Percentiles rank a stretch among this genome's conserved stretches.
Conservation (phyloP, 371 early-diverging fungal species). For the Thermomucor indicae-seudaticae region DNA sequence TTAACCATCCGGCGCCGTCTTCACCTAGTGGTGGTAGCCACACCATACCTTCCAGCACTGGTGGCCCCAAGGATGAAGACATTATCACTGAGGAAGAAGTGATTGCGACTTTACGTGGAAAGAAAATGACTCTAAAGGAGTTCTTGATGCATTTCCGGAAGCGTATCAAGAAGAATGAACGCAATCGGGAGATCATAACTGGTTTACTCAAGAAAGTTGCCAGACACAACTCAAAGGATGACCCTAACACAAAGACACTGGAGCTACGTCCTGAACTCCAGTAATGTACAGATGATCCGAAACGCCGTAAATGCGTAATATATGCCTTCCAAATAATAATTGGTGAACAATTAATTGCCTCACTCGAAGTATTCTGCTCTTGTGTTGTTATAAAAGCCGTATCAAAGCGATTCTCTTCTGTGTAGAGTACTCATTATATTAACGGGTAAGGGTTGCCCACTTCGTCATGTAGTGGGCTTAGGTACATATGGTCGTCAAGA, state of each 20-base stretch:
- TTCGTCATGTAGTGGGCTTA: too few species aligned
- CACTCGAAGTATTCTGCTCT: too few species aligned
- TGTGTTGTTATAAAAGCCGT: too few species aligned
- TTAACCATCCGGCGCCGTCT: conserved; percentile 1
- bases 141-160: conserved; percentile 61
- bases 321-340: too few species aligned
- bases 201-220: conserved; percentile 63
- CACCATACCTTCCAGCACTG: too few species aligned
- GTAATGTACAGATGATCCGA: too few species aligned
- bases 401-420: too few species aligned
- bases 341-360: too few species aligned
- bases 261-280: conserved; percentile 46
- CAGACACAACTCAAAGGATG: conserved; percentile 39
- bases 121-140: conserved; percentile 61
- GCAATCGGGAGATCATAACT: conserved; percentile 59
- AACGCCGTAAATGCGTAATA: not conserved
- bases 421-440: too few species aligned
- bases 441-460: too few species aligned
- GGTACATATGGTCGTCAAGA: too few species aligned
- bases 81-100: conserved; percentile 72
- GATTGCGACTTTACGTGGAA: conserved; percentile 50
- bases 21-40: conserved; percentile 1
- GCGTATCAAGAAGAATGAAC: conserved; percentile 62
- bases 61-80: conserved; percentile 17
- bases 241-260: conserved; percentile 36